Conservation (phyloP, 2,329 filamentous ascomycete species). For the Calonectria pauciramosa region DNA sequence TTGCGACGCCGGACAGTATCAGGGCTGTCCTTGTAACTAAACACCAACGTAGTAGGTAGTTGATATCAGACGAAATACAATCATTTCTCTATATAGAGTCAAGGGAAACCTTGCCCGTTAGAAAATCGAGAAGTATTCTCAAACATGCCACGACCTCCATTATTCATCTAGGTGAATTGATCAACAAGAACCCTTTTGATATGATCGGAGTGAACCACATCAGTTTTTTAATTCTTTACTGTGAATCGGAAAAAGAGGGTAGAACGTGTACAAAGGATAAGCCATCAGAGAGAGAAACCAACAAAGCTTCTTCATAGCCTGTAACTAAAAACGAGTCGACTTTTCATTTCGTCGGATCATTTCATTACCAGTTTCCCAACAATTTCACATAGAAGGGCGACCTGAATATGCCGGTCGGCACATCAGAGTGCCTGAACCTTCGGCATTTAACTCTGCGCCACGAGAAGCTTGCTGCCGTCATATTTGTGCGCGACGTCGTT, state of each 20-base stretch:
- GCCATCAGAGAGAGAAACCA: not conserved
- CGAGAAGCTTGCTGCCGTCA: conserved; percentile 84
- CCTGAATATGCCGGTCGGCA: not conserved
- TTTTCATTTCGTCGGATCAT: not conserved
- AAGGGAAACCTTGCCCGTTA: not conserved
- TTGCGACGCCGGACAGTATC: not conserved
- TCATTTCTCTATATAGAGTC: not conserved
- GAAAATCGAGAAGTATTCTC: not conserved
- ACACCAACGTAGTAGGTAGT: no score
- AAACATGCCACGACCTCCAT: not conserved
- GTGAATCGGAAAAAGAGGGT: not conserved
- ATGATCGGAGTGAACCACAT: not conserved
- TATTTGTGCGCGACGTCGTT: conserved; percentile 87
- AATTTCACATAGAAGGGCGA: not conserved
- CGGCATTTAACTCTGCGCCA: conserved; percentile 88
- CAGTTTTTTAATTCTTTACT: not conserved
- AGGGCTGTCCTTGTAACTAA: not conserved
- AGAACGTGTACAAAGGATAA: not conserved
- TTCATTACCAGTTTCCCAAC: not conserved
- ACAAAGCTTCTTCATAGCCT: not conserved
- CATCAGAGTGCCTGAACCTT: conserved; percentile 68
- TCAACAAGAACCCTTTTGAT: not conserved
- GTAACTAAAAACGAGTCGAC: not conserved
- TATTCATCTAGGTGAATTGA: not conserved
- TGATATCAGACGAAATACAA: not conserved